Evolutionary conservation across 306 rosid genomes (phyloP).

Genomic region (Dryas alaskensis): DNA sequence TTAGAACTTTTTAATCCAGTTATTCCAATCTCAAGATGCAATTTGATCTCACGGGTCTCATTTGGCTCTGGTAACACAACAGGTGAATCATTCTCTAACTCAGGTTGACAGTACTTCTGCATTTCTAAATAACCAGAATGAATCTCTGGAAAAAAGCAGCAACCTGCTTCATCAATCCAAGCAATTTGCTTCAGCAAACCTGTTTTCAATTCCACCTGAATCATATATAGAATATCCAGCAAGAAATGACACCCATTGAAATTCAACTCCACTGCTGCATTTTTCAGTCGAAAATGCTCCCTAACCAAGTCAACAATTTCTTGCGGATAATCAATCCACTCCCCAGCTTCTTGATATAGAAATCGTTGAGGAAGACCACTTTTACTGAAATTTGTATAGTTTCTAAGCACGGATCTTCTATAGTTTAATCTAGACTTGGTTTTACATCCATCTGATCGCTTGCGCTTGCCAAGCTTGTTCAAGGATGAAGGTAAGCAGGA

Average conservation of each 20-base stretch:
- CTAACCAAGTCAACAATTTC: conserved; percentile 14
- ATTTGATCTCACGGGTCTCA: conserved; percentile 20
- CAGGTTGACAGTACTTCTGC: conserved; percentile 13
- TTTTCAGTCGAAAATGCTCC: conserved; percentile 26
- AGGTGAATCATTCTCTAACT: conserved; percentile 17
- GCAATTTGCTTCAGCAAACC: conserved; percentile 26
- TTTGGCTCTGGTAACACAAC: conserved; percentile 15
- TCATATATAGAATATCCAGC: conserved; percentile 33
- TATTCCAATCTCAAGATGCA: conserved; percentile 33
- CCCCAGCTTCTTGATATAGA: conserved; percentile 24
- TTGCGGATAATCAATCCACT: conserved; percentile 32
- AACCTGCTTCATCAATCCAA: conserved; percentile 36
- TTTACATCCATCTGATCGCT: conserved; percentile 9
- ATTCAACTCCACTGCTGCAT: conserved; percentile 27
- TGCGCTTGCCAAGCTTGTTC: conserved; percentile 18
- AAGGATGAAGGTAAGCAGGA: conserved; percentile 17
- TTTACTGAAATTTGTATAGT: conserved; percentile 26
- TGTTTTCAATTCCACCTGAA: conserved; percentile 27
- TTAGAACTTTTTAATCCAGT: conserved; percentile 14
- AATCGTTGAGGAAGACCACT: conserved; percentile 34
- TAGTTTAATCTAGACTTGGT: conserved; percentile 5
- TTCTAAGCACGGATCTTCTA: conserved; percentile 20
- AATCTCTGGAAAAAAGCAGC: conserved; percentile 32
- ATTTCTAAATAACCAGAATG: conserved; percentile 4
- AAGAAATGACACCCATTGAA: conserved; percentile 18